Evolutionary conservation across 352 stramenopile genomes (phyloP).

Genomic region (Globisporangium acanthophoron): DNA sequence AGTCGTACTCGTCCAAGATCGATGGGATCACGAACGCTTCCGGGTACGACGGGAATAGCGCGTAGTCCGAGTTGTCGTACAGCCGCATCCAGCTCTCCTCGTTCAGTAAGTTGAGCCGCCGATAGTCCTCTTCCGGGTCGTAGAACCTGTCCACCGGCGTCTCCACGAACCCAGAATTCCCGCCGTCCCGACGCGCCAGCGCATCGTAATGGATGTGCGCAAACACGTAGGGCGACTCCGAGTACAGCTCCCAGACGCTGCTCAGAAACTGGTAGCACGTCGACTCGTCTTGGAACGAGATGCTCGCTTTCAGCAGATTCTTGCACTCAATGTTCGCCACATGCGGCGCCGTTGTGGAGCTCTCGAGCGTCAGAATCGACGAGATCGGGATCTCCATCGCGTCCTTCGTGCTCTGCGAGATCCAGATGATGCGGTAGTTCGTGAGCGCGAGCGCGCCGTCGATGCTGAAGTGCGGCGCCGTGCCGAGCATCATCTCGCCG

Average conservation of each 20-base stretch:
- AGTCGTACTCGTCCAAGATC: slow-evolving; percentile 88
- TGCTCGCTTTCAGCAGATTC: slow-evolving; percentile 63
- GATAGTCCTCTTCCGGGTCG: slow-evolving; percentile 75
- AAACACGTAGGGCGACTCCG: slow-evolving; percentile 62
- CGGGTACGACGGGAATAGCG: slow-evolving; percentile 93
- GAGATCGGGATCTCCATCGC: slow-evolving; percentile 79
- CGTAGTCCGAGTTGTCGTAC: slow-evolving; percentile 85
- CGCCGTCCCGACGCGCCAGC: slow-evolving; percentile 40
- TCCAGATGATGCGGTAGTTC: slow-evolving; percentile 86
- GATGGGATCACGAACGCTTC: slow-evolving; percentile 90
- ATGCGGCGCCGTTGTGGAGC: slow-evolving; percentile 74
- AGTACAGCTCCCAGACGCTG: slow-evolving; percentile 71
- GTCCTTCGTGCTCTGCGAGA: slow-evolving; percentile 70
- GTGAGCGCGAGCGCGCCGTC: slow-evolving; percentile 76
- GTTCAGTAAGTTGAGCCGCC: slow-evolving; percentile 69
- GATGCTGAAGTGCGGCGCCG: slow-evolving; percentile 84
- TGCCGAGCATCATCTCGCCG: slow-evolving; percentile 81
- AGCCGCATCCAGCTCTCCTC: slow-evolving; percentile 80
- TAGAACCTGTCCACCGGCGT: slow-evolving; percentile 58
- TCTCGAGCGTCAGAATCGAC: slow-evolving; percentile 74
- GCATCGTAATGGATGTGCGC: slow-evolving; percentile 72
- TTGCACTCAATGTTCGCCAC: slow-evolving; percentile 86
- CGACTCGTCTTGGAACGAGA: slow-evolving; percentile 79
- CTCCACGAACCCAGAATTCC: slow-evolving; percentile 20
- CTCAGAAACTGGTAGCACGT: slow-evolving; percentile 74